A percentile compares a stretch with the other conserved stretches of the same genome.
phyloP scores from a whole-genome alignment of 75 land plant species.

The Selaginella tamariscina region DNA sequence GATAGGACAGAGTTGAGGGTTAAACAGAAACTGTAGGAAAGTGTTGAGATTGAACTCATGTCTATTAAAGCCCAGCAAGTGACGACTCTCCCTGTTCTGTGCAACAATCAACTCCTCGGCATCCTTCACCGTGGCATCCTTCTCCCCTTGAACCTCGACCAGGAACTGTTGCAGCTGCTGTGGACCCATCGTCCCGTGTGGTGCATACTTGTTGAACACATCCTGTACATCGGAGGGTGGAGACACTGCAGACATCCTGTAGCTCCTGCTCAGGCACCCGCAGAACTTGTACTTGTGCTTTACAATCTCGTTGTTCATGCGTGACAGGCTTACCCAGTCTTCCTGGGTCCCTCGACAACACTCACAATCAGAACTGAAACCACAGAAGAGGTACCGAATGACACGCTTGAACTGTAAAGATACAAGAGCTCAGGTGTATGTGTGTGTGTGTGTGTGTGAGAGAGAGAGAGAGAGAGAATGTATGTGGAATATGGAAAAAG shows the following conservation, averaged over 20 bases:
- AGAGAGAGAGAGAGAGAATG: too few relatives aligned
- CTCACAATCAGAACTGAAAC: too few relatives aligned
- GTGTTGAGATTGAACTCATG: conserved; percentile 15
- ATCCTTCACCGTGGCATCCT: conserved; percentile 1
- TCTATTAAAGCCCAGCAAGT: neutral
- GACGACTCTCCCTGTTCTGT: neutral
- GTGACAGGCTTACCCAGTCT: too few relatives aligned
- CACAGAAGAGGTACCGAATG: too few relatives aligned
- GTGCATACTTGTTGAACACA: conserved; percentile 17
- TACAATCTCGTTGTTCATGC: too few relatives aligned
- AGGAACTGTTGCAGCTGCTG: conserved; percentile 14
- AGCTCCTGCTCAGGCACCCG: neutral
- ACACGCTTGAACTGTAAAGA: too few relatives aligned
- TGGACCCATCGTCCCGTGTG: conserved; percentile 15
- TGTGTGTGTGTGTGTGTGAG: too few relatives aligned
- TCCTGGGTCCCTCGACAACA: neutral
- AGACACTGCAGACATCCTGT: neutral
- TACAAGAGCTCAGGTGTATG: too few relatives aligned
- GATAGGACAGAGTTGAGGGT: conserved; percentile 16
- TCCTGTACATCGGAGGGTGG: conserved; percentile 5
- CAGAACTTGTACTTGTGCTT: neutral
- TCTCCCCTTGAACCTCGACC: conserved; percentile 18
- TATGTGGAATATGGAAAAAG: too few relatives aligned
- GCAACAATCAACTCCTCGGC: conserved; percentile 12
- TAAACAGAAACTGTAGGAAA: conserved; percentile 15